phyloP scores from a whole-genome alignment of 164 flowering plant genomes.

The Chimonanthus praecox region DNA sequence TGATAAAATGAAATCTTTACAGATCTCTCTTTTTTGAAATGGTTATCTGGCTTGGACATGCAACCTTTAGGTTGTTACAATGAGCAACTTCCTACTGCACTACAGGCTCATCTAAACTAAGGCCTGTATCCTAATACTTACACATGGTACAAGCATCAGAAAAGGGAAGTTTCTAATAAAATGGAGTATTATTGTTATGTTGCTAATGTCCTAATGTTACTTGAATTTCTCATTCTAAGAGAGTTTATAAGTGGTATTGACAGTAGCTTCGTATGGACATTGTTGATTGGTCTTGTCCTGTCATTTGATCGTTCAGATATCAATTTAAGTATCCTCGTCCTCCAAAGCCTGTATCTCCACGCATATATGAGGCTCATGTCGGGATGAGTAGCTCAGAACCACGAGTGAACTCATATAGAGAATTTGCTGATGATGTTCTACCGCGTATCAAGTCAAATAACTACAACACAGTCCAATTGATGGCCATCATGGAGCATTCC shows the following conservation, averaged over 20 bases:
- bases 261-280: not conserved
- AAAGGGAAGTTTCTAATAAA: too few relatives aligned
- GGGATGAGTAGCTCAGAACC: constrained; percentile 97
- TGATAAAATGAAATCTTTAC: not conserved
- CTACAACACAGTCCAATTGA: constrained; percentile 89
- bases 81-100: too few relatives aligned
- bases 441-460: constrained; percentile 80
- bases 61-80: too few relatives aligned
- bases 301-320: constrained; percentile 51
- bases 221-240: not conserved
- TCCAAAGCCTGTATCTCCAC: constrained; percentile 69
- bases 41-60: too few relatives aligned
- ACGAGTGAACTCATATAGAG: constrained; percentile 71
- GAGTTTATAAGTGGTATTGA: not conserved
- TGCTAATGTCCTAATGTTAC: not conserved
- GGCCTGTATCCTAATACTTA: not conserved
- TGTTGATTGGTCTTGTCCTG: constrained; percentile 1
- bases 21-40: too few relatives aligned
- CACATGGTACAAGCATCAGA: not conserved
- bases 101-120: not conserved
- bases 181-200: not conserved
- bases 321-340: constrained; percentile 75
- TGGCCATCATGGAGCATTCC: constrained; percentile 99
- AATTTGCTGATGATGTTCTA: constrained; percentile 82
- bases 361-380: constrained; percentile 97